Conservation (phyloP, 495 filamentous ascomycete species). For the Ramalina intermedia region DNA sequence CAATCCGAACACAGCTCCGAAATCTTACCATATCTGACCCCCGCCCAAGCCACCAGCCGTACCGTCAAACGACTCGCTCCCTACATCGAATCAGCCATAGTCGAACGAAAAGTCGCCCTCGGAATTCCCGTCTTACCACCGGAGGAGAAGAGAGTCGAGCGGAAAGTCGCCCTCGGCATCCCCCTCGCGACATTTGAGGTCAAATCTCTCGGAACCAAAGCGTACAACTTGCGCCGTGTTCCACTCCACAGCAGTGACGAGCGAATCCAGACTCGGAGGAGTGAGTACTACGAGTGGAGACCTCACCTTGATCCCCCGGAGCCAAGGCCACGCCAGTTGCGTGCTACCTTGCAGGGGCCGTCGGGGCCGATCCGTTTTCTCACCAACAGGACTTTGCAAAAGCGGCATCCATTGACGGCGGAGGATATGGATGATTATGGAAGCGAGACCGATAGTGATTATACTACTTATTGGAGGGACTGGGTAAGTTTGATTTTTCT, state of each 20-base stretch:
- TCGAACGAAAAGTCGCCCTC: too few relatives aligned
- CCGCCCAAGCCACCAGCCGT: too few relatives aligned
- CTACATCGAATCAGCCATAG: too few relatives aligned
- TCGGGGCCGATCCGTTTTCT: neutral
- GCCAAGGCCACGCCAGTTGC: neutral
- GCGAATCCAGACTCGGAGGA: neutral
- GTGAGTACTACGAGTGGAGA: neutral
- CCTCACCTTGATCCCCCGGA: neutral
- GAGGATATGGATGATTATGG: conserved; percentile 79
- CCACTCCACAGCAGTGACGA: neutral
- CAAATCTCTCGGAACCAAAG: too few relatives aligned
- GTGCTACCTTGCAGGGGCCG: neutral
- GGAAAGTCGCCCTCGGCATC: too few relatives aligned
- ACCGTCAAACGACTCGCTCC: too few relatives aligned
- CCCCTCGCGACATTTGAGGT: too few relatives aligned
- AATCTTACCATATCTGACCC: too few relatives aligned
- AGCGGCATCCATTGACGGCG: neutral
- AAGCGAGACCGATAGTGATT: conserved; percentile 96
- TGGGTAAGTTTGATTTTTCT: conserved; percentile 56
- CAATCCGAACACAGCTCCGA: too few relatives aligned
- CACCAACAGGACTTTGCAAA: neutral
- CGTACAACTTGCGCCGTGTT: neutral
- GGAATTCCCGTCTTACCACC: too few relatives aligned
- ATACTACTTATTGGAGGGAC: conserved; percentile 98
- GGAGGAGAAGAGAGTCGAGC: too few relatives aligned